These are phyloP conservation scores for Talaromyces piceae DNA, from an alignment of 2,329 filamentous ascomycete genomes.

Conservation along the genomic window DNA sequence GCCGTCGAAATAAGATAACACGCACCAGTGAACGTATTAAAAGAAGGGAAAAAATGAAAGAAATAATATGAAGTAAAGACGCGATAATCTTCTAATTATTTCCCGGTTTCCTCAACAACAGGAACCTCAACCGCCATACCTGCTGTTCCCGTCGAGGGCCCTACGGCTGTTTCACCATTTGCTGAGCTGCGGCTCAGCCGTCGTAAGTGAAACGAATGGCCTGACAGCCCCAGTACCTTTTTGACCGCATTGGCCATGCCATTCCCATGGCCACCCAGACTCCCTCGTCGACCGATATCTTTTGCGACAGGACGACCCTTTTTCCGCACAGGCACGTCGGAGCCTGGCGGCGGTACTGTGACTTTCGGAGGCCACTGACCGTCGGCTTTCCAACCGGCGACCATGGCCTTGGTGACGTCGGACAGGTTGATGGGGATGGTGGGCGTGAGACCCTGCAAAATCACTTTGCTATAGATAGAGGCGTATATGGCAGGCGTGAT, in stretches of 20 bases:
- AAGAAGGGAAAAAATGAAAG: neutral
- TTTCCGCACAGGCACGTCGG: constrained; percentile 13
- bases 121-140: neutral
- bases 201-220: constrained; percentile 30
- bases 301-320: constrained; percentile 4
- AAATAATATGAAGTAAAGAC: neutral
- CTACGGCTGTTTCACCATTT: neutral
- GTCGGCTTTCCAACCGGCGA: constrained; percentile 85
- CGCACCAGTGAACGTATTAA: too few species aligned
- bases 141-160: neutral
- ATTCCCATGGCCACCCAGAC: constrained; percentile 16
- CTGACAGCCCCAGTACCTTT: constrained; percentile 33
- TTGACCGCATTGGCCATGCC: constrained; percentile 34
- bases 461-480: constrained; percentile 83
- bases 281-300: constrained; percentile 2
- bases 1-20: too few species aligned
- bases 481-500: constrained; percentile 68
- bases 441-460: constrained; percentile 70
- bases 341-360: constrained; percentile 21
- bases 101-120: neutral
- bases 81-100: neutral
- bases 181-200: constrained; percentile 19
- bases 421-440: constrained; percentile 80
- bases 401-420: constrained; percentile 72
- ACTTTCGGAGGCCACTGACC: constrained; percentile 81